A percentile compares a stretch with the other conserved stretches of the same genome.
Conservation (phyloP, 2,329 filamentous ascomycete species). For the Dactylellina leptospora region DNA sequence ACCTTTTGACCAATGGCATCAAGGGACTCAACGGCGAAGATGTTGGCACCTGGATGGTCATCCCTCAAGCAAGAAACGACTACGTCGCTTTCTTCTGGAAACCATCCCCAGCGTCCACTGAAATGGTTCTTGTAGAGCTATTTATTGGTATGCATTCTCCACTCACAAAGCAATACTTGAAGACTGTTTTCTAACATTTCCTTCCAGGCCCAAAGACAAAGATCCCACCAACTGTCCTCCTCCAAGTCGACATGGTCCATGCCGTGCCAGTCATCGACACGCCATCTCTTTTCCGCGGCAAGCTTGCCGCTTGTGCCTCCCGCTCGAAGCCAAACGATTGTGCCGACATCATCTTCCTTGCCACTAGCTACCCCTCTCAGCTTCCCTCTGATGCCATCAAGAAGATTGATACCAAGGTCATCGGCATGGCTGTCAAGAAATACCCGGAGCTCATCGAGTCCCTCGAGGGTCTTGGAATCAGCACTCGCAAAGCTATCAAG, state of each 20-base stretch:
- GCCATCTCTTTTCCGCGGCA: conserved; percentile 56
- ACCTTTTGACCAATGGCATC: conserved; percentile 54
- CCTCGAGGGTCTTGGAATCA: conserved; percentile 55
- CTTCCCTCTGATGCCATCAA: conserved; percentile 52
- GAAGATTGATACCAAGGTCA: conserved; percentile 56
- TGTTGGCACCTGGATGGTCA: conserved; percentile 55
- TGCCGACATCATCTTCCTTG: conserved; percentile 56
- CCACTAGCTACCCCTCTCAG: conserved; percentile 54
- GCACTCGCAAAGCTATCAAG: conserved; percentile 53
- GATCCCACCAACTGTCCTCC: conserved; percentile 51
- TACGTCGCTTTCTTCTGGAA: conserved; percentile 58
- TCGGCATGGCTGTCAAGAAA: conserved; percentile 55
- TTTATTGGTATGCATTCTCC: conserved; percentile 53
- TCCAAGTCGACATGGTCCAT: conserved; percentile 52
- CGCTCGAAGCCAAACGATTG: conserved; percentile 56
- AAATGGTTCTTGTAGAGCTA: conserved; percentile 57
- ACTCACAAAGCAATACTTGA: conserved; percentile 1
- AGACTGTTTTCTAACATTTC: conserved; percentile 40
- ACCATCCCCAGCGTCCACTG: conserved; percentile 41
- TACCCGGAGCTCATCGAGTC: conserved; percentile 56
- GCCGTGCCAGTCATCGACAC: conserved; percentile 56
- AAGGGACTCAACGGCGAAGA: conserved; percentile 52
- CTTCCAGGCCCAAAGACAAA: conserved; percentile 54
- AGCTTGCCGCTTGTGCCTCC: conserved; percentile 56
- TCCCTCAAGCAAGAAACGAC: conserved; percentile 57